Base-by-base conservation (phyloP, 2,329 filamentous ascomycete genomes). In the Calonectria pauciramosa region DNA sequence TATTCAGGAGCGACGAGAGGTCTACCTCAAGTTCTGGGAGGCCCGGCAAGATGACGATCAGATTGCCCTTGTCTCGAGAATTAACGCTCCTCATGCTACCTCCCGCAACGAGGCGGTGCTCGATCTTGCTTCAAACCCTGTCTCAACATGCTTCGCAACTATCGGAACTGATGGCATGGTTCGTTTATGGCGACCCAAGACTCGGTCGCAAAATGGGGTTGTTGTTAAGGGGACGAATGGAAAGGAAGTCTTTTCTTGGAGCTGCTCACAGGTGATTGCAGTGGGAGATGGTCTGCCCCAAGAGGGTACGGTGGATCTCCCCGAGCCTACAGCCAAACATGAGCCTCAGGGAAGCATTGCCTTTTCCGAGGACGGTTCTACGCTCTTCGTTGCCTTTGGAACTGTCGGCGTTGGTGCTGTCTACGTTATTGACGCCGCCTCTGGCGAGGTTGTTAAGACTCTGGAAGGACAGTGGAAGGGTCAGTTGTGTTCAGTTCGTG, bases 11-110 rank as follows among this genome's bases (percentile, higher is more conserved):
- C 89, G 88, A 75, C 90, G 90, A 54, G 96, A 99, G 83, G 91
- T 96, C 0, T 94, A 94, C 80, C 88, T 99, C 65, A 98, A 98
- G 83, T 97, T 99, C 83, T 99, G 97, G 97, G 86, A 93, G 83
- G 85, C 94, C 85, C 91, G 91, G 85, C 82, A 88, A 80, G 81
- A 88, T 80, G 82, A 88, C 82, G 82, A 91, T 81, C 81, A 87
- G 79, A 95, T 97, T 89, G 92, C 94, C 75, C 88, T 99, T 14
- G 92, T 95, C 67, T 94, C 96, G 3, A 92, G 96, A 73, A 92
- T 99, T 69, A 96, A 98, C 82, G 90, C 92, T 11, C 96, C 97
- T 20, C 96, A 99, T 84, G 88, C 89, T 73, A 90, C 91, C 70
- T 85, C 85, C 75, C 84, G 87, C 73, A 87, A 88, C 1, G 89